phyloP scores from a whole-genome alignment of 164 flowering plant genomes.

The Umbilicus rupestris region DNA sequence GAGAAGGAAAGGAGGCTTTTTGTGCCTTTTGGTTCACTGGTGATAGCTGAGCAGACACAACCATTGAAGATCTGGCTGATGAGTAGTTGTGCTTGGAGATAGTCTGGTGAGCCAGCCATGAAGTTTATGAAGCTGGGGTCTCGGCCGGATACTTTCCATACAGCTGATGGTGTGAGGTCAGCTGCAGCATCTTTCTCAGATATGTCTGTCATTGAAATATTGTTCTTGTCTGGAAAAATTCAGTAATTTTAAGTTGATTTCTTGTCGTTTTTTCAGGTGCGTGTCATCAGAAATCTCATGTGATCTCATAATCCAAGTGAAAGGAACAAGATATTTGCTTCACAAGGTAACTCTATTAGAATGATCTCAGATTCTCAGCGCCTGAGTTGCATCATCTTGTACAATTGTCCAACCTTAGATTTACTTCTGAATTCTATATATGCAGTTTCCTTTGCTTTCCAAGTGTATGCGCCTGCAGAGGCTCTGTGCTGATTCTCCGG shows the following conservation, averaged over 20 bases:
- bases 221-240: background rate
- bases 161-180: constrained; percentile 76
- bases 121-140: constrained; percentile 98
- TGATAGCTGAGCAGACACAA: too few species aligned
- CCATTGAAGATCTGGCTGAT: background rate
- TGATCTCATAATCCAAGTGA: constrained; percentile 81
- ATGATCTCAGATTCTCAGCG: background rate
- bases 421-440: background rate
- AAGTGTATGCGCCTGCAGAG: constrained; percentile 63
- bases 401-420: background rate
- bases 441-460: constrained; percentile 89
- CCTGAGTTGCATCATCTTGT: background rate
- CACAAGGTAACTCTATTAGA: constrained; percentile 97
- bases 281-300: constrained; percentile 80
- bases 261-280: constrained; percentile 36
- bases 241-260: background rate
- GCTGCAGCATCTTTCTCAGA: background rate
- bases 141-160: constrained; percentile 86
- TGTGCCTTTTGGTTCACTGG: too few species aligned
- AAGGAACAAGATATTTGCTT: constrained; percentile 67
- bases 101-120: constrained; percentile 31
- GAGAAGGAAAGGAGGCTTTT: background rate
- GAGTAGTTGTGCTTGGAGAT: background rate
- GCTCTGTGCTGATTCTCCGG: constrained; percentile 49
- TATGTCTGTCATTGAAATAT: background rate